phyloP scores from a whole-genome alignment of 2,329 filamentous ascomycete species.

The Scedosporium dehoogii region DNA sequence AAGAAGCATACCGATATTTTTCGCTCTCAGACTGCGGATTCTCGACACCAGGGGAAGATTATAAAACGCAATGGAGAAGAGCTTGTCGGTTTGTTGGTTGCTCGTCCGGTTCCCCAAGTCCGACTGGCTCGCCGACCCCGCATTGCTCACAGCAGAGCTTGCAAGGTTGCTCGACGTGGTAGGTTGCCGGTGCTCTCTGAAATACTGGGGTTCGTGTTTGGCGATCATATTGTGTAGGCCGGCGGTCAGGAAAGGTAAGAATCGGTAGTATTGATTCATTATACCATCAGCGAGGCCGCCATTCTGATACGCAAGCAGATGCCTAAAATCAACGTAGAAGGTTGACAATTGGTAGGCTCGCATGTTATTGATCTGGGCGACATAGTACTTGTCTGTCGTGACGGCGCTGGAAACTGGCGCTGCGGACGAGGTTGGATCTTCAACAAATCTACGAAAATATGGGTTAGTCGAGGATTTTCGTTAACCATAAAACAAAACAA shows the following conservation, averaged over 20 bases:
- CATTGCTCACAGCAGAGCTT: conserved; percentile 55
- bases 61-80: conserved; percentile 90
- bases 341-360: conserved; percentile 67
- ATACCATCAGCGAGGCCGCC: conserved; percentile 78
- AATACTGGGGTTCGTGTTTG: conserved; percentile 91
- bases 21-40: conserved; percentile 75
- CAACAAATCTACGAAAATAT: conserved; percentile 43
- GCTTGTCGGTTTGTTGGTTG: conserved; percentile 92
- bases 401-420: conserved; percentile 58
- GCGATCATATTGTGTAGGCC: conserved; percentile 88
- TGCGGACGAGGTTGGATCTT: conserved; percentile 55
- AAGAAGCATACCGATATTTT: conserved; percentile 83
- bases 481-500: background rate
- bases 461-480: conserved; percentile 3
- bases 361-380: conserved; percentile 74
- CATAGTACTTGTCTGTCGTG: conserved; percentile 73
- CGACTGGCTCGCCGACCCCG: conserved; percentile 51
- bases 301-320: conserved; percentile 67
- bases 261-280: conserved; percentile 86
- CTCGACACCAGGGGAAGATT: conserved; percentile 82
- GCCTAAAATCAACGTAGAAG: conserved; percentile 79
- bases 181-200: conserved; percentile 81
- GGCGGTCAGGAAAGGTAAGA: conserved; percentile 80
- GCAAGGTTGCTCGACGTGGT: conserved; percentile 64
- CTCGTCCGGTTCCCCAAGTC: conserved; percentile 66